Evolutionary conservation across 1,139 yeast genomes (phyloP).

Genomic region (Magnusiomyces suaveolens): DNA sequence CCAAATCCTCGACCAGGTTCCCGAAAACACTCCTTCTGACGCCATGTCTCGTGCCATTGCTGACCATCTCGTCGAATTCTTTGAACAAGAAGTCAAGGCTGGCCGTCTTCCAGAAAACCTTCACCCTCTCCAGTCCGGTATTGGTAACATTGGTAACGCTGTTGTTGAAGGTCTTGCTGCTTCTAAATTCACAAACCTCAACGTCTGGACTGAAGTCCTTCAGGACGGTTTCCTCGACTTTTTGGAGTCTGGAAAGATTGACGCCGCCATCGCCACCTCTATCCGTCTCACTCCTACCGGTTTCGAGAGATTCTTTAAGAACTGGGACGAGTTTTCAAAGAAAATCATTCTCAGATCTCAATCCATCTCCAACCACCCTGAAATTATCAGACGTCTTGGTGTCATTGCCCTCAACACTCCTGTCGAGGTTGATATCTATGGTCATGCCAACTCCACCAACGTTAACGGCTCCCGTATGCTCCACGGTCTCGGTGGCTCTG

Average conservation of each 20-base stretch:
- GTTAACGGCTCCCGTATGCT: slow-evolving; percentile 96
- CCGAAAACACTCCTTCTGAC: slow-evolving; percentile 84
- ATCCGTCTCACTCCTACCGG: slow-evolving; percentile 87
- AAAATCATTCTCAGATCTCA: slow-evolving; percentile 87
- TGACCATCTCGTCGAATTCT: slow-evolving; percentile 72
- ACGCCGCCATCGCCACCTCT: slow-evolving; percentile 91
- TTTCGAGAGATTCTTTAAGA: slow-evolving; percentile 72
- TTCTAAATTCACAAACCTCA: slow-evolving; percentile 74
- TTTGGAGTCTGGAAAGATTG: slow-evolving; percentile 85
- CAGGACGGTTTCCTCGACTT: slow-evolving; percentile 95
- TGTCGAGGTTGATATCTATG: slow-evolving; percentile 94
- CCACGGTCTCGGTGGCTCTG: slow-evolving; percentile 96
- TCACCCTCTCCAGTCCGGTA: slow-evolving; percentile 94
- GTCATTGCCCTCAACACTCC: slow-evolving; percentile 99
- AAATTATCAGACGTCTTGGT: slow-evolving; percentile 90
- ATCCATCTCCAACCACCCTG: slow-evolving; percentile 92
- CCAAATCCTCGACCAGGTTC: slow-evolving; percentile 62
- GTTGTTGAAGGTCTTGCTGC: slow-evolving; percentile 90
- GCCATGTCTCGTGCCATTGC: slow-evolving; percentile 73
- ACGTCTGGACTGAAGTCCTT: slow-evolving; percentile 96
- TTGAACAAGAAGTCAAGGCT: slow-evolving; percentile 74
- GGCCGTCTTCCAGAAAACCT: slow-evolving; percentile 91
- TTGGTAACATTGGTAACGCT: slow-evolving; percentile 97
- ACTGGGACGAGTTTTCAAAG: slow-evolving; percentile 80
- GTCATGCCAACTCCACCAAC: slow-evolving; percentile 96